These are phyloP conservation scores for Wickerhamiella bombiphila DNA, from an alignment of 805 yeast species.

Conservation along the genomic window DNA sequence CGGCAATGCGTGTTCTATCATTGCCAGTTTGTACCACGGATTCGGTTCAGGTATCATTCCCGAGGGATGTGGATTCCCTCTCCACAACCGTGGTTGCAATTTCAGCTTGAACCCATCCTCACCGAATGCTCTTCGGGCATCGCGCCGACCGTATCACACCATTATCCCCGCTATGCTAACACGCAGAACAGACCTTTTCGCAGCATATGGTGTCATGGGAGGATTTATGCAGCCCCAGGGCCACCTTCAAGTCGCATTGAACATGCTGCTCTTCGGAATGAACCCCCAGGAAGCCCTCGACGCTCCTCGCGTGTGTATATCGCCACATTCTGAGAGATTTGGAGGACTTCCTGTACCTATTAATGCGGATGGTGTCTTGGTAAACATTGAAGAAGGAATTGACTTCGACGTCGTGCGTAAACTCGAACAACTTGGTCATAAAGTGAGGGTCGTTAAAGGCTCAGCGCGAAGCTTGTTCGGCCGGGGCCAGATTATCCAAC, in stretches of 20 bases:
- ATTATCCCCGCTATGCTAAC: constrained; percentile 75
- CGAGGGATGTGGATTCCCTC: constrained; percentile 41
- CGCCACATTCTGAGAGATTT: constrained; percentile 38
- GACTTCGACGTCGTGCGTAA: constrained; percentile 31
- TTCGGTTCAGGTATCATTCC: constrained; percentile 64
- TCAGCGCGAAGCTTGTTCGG: constrained; percentile 37
- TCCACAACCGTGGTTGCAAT: constrained; percentile 67
- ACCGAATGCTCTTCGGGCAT: constrained; percentile 48
- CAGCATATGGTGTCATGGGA: constrained; percentile 74
- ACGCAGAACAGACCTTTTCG: constrained; percentile 35
- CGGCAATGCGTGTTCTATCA: constrained; percentile 73
- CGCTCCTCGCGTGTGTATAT: constrained; percentile 56
- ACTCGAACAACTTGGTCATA: constrained; percentile 44
- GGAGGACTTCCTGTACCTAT: constrained; percentile 44
- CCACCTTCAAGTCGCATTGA: constrained; percentile 62
- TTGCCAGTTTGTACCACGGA: constrained; percentile 53
- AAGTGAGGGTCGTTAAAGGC: constrained; percentile 31
- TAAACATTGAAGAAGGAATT: constrained; percentile 54
- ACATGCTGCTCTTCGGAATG: constrained; percentile 45
- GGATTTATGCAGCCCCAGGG: constrained; percentile 82
- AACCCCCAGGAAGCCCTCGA: constrained; percentile 64
- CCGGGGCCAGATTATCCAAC: constrained; percentile 51
- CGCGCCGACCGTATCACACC: constrained; percentile 68
- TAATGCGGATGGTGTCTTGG: constrained; percentile 37
- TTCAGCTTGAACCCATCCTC: constrained; percentile 46